These are phyloP conservation scores for Phalaenopsis hybrid DNA, from an alignment of 116 monocot species.

Conservation along the genomic window DNA sequence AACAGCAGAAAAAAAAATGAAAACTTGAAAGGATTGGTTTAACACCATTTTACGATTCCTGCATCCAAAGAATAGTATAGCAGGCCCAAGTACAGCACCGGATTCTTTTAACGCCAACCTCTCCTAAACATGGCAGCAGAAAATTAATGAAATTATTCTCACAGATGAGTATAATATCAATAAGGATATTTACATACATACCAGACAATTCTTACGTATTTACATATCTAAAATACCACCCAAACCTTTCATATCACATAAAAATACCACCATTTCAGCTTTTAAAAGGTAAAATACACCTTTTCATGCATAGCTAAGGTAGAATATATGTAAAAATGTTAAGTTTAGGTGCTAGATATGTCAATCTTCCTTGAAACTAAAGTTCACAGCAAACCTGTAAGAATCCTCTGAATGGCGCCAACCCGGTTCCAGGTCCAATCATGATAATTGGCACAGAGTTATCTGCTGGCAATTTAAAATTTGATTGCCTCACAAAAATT, in stretches of 20 bases:
- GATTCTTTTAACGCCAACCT: constrained; percentile 62
- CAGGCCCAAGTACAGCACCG: constrained; percentile 54
- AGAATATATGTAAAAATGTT: too few species aligned
- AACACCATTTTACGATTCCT: constrained; percentile 72
- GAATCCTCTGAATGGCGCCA: constrained; percentile 85
- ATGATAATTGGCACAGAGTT: constrained; percentile 63
- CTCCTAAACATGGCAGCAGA: constrained; percentile 38
- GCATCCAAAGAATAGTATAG: constrained; percentile 88
- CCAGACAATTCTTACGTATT: too few species aligned
- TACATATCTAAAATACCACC: too few species aligned
- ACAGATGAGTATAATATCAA: background rate
- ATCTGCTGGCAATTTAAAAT: constrained; percentile 68
- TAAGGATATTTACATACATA: too few species aligned
- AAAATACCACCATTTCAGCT: too few species aligned
- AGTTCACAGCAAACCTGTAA: constrained; percentile 43
- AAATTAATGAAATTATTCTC: background rate
- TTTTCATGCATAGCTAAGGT: too few species aligned
- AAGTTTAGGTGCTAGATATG: too few species aligned
- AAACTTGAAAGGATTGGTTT: background rate
- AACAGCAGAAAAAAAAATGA: background rate
- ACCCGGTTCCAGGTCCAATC: constrained; percentile 89
- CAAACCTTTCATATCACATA: too few species aligned
- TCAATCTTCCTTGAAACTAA: background rate
- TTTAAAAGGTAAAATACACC: too few species aligned
- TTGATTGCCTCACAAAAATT: constrained; percentile 71